Evolutionary conservation across 1,284 basidiomycete species (phyloP), one percentile per base, ranked within the genome.

Genomic region (Meira nashicola): DNA sequence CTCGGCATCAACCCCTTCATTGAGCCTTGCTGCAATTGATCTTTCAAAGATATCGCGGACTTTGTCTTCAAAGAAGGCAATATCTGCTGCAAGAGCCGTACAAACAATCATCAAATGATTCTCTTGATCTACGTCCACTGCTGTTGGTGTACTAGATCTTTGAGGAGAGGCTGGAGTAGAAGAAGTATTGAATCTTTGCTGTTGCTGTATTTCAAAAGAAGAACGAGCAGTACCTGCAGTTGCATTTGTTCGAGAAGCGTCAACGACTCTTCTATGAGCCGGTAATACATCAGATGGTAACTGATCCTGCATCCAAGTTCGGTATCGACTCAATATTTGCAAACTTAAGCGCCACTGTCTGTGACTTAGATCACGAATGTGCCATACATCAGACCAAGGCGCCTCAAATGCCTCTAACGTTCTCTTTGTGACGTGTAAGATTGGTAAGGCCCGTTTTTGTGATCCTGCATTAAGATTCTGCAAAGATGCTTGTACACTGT

Each of bases 401-500:
- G 46, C 54, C 25, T 38, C 21, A 9, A 75, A 64, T 4, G 73
- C 68, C 0, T 50, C 55, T 4, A 72, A 28, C 37, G 58, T 62
- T 15, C 60, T 66, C 12, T 21, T 6, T 8, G 63, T 69, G 25
- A 54, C 66, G 44, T 46, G 25, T 51, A 67, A 48, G 4, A 39
- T 14, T 38, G 50, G 50, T 15, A 41, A 41, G 9, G 17, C 3
- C 6, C 33, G 47, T 38, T 39, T n/a, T 15, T 39, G 38, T 39
- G 17, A 12, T 9, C 56, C 57, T 14, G n/a, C 46, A 14, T 28
- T 21, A 8, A 33, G 28, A 8, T 33, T 33, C 28, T 33, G 28
- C 28, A 33, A 8, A 9, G 39, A 25, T 39, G 57, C 33, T 71
- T 94, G 79, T 0, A 80, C 80, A 9, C 86, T 85, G 28, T 33